These are phyloP conservation scores for Delonix regia DNA, from an alignment of 306 rosid genomes.

Conservation along the genomic window DNA sequence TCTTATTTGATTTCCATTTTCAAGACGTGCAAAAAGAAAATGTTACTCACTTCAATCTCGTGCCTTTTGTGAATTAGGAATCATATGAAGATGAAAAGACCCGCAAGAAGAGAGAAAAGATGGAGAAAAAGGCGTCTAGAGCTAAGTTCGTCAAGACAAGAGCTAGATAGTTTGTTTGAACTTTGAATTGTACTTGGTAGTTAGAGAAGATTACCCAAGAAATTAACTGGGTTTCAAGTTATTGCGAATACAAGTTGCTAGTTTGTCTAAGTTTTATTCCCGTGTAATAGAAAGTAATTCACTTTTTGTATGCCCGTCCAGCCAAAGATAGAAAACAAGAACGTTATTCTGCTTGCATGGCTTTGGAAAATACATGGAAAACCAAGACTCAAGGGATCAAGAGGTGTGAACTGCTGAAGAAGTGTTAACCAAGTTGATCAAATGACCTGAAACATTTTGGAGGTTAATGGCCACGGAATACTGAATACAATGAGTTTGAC, in stretches of 20 bases:
- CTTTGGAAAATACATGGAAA: not conserved
- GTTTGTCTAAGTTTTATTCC: conserved; percentile 21
- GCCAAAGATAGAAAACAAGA: conserved; percentile 1
- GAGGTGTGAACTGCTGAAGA: not conserved
- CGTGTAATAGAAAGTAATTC: conserved; percentile 16
- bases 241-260: conserved; percentile 3
- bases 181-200: conserved; percentile 12
- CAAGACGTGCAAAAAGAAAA: not conserved
- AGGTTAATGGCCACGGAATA: not conserved
- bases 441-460: not conserved
- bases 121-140: conserved; percentile 93
- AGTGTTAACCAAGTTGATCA: not conserved
- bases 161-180: conserved; percentile 54
- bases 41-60: conserved; percentile 22
- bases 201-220: conserved; percentile 17
- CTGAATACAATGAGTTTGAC: not conserved
- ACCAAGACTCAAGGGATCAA: conserved; percentile 2
- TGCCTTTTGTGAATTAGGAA: conserved; percentile 54
- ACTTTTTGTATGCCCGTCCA: conserved; percentile 1
- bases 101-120: conserved; percentile 92
- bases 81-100: conserved; percentile 82
- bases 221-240: conserved; percentile 4
- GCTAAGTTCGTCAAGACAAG: conserved; percentile 73
- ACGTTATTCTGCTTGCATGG: not conserved
- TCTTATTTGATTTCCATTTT: conserved; percentile 4